Conservation (phyloP, 1,139 yeast genomes). For the Pichia sp. region DNA sequence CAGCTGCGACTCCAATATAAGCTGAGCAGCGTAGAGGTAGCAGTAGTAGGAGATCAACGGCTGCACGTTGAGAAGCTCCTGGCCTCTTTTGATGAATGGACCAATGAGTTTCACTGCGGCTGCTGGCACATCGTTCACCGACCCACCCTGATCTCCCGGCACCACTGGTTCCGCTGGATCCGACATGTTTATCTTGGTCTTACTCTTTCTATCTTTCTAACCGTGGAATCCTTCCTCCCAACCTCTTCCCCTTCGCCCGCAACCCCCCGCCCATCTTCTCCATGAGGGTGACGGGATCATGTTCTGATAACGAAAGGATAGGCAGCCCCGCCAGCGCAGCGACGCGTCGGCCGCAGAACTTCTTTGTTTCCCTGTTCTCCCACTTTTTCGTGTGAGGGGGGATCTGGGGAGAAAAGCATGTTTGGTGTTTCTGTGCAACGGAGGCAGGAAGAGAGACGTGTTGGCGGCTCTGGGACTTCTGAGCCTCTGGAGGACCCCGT, state of each 20-base stretch:
- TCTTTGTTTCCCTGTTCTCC: not conserved
- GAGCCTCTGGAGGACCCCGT: not conserved
- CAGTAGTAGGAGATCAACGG: conserved; percentile 59
- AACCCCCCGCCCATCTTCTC: not conserved
- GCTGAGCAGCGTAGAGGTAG: conserved; percentile 60
- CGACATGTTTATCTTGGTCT: not conserved
- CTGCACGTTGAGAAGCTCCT: conserved; percentile 46
- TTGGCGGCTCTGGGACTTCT: not conserved
- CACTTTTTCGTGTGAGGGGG: not conserved
- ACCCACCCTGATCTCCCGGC: not conserved
- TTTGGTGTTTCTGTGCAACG: conserved; percentile 1
- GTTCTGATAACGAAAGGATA: not conserved
- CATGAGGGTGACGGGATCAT: not conserved
- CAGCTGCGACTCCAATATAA: conserved; percentile 53
- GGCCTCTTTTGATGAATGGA: conserved; percentile 47
- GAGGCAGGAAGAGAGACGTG: not conserved
- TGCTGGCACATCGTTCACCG: conserved; percentile 25
- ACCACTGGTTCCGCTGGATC: not conserved
- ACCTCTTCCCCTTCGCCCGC: not conserved
- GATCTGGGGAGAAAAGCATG: not conserved
- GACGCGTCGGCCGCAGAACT: not conserved
- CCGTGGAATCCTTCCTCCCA: no score
- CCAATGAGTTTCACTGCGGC: conserved; percentile 37
- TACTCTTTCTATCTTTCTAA: no score
- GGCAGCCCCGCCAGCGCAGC: not conserved